Evolutionary conservation across 1,139 yeast genomes (phyloP), one percentile per base, ranked within the genome.

Genomic region (Geotrichum restrictum): DNA sequence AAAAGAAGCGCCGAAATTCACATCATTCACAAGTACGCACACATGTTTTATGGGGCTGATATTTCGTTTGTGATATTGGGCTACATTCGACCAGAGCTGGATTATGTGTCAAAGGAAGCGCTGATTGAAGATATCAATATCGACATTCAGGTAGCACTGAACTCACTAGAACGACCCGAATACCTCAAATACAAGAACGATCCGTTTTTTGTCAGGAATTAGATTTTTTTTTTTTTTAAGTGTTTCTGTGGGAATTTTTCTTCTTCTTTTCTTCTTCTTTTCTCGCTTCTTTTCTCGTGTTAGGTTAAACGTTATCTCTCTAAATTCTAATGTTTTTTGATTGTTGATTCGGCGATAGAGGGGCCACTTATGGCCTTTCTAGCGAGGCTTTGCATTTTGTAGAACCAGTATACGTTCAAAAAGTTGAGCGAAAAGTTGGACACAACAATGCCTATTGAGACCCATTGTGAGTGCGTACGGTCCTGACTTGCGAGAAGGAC

Each of bases 11-110:
- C 55, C 10, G 99, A 94, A 63, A 76, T 93, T 42, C 97, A 94
- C 68, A 79, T 94, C 13, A 78, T 94, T 51, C 94, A 88, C 69
- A 72, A 82, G 53, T 93, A 91, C 64, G 60, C 66, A 1, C 64
- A 72, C 4, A 76, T 79, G 13, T 94, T 94, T 67, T 94, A 94
- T 63, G 98, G 98, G 1, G 94, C 96, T 11, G 62, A 69, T 14
- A 76, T 93, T 56, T 76, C 76, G 57, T 81, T 86, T 61, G 77
- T 76, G 42, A 81, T 94, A 2, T 74, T 91, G 60, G 99, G 98
- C 0, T 91, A 87, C 66, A 81, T 94, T 44, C 78, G 99, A 57
- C 96, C 97, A 0, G 98, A 94, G 67, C 75, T 88, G 61, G 80
- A 91, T 66, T 94, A 89, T 65, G 85, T 89, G 11, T 82, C 95